Conservation (phyloP, 2,329 filamentous ascomycete species). For the Fusarium sp. region DNA sequence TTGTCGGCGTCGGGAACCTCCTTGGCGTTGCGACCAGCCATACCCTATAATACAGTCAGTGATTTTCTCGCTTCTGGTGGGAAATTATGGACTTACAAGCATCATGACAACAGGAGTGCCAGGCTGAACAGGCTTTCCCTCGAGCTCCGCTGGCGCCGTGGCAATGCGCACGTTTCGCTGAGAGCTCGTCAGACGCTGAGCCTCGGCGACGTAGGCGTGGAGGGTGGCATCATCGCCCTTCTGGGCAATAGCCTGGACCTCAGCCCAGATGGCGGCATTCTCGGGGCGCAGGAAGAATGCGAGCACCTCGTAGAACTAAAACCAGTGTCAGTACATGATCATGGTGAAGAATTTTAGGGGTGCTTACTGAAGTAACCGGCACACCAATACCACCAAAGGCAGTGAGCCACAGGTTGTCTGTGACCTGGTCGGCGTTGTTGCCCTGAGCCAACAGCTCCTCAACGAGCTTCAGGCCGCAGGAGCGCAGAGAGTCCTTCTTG, state of each 20-base stretch:
- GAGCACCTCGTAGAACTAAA: conserved; percentile 59
- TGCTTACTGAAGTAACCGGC: conserved; percentile 52
- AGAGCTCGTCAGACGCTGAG: conserved; percentile 54
- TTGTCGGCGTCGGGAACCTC: conserved; percentile 52
- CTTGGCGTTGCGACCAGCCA: conserved; percentile 52
- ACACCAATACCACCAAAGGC: conserved; percentile 56
- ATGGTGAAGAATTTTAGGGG: no score
- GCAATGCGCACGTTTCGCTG: conserved; percentile 55
- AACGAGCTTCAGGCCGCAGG: conserved; percentile 53
- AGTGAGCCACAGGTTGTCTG: conserved; percentile 53
- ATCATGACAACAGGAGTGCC: conserved; percentile 56
- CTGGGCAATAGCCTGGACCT: conserved; percentile 55
- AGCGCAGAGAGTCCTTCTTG: conserved; percentile 52
- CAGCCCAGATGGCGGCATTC: conserved; percentile 55
- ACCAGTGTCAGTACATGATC: background rate
- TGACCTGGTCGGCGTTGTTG: conserved; percentile 48
- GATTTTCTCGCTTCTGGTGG: no score
- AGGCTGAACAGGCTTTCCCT: conserved; percentile 53
- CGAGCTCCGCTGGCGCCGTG: conserved; percentile 49
- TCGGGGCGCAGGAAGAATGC: conserved; percentile 56
- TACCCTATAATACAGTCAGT: conserved; percentile 47
- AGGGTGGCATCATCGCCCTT: conserved; percentile 50
- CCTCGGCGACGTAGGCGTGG: conserved; percentile 54
- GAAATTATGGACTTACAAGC: conserved; percentile 48
- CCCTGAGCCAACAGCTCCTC: conserved; percentile 52